These are phyloP conservation scores for Smallanthus sonchifolius DNA, from an alignment of 129 eudicot species.

Conservation along the genomic window DNA sequence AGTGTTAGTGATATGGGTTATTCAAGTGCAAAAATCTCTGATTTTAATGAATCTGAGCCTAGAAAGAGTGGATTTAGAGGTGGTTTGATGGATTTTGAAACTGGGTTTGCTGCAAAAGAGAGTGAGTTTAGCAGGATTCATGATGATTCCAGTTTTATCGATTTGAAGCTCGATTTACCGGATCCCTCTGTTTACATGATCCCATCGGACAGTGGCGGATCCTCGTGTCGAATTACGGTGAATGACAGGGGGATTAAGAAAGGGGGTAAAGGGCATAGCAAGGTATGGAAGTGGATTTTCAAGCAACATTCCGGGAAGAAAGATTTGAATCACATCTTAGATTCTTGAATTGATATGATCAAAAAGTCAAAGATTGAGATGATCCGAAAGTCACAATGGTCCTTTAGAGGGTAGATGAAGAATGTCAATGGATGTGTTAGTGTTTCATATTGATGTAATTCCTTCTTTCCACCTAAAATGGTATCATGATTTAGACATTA, in stretches of 20 bases:
- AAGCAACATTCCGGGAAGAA: conserved; percentile 61
- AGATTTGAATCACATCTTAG: conserved; percentile 40
- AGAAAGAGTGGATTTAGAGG: conserved; percentile 57
- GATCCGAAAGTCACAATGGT: conserved; percentile 7
- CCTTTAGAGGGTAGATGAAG: conserved; percentile 20
- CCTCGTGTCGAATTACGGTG: conserved; percentile 45
- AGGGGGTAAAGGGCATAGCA: conserved; percentile 51
- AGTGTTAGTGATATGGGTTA: conserved; percentile 52
- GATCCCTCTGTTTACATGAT: conserved; percentile 38
- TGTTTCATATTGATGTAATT: conserved; percentile 12
- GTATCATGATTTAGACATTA: conserved; percentile 19
- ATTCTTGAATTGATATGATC: conserved; percentile 32
- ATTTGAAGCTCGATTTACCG: conserved; percentile 64
- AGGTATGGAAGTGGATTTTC: conserved; percentile 86
- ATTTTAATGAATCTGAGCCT: conserved; percentile 65
- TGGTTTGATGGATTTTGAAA: conserved; percentile 36
- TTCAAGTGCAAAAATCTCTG: conserved; percentile 83
- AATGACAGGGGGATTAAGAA: conserved; percentile 64
- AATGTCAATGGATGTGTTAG: conserved; percentile 23
- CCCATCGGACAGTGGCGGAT: conserved; percentile 3
- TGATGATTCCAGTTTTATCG: conserved; percentile 81
- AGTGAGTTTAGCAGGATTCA: conserved; percentile 61
- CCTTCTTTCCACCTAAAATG: conserved; percentile 17
- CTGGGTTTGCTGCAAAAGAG: conserved; percentile 54
- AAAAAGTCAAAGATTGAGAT: conserved; percentile 5